A percentile compares a stretch with the other conserved stretches of the same genome.
These are phyloP conservation scores for Letharia lupina DNA, from an alignment of 495 filamentous ascomycete species.

Conservation along the genomic window DNA sequence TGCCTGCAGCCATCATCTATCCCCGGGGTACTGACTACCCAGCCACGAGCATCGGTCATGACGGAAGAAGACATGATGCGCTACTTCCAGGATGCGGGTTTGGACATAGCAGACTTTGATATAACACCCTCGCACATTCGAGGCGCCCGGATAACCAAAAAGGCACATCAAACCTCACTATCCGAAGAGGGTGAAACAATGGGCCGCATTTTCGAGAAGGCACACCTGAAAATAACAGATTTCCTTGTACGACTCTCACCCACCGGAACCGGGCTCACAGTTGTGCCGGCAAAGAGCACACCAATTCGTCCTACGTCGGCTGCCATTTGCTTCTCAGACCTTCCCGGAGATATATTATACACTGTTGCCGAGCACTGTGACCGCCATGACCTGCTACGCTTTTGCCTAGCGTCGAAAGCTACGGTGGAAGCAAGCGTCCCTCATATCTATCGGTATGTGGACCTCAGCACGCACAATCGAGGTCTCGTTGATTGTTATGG, in stretches of 20 bases:
- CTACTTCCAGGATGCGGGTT: background rate
- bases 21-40: background rate
- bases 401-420: background rate
- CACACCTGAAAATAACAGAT: background rate
- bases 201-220: background rate
- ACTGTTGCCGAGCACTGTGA: background rate
- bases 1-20: background rate
- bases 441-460: background rate
- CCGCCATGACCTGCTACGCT: background rate
- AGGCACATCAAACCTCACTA: background rate
- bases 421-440: background rate
- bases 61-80: background rate
- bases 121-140: background rate
- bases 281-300: background rate
- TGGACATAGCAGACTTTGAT: background rate
- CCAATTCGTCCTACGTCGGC: background rate
- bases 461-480: conserved; percentile 2
- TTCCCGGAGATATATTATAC: background rate
- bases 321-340: background rate
- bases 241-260: background rate
- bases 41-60: background rate
- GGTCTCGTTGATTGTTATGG: background rate
- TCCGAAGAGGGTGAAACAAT: background rate
- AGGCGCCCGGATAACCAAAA: background rate
- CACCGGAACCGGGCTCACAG: background rate